Evolutionary conservation across 495 filamentous ascomycete species (phyloP), one percentile per base, ranked within the genome.

Genomic region (Delitschia confertaspora): DNA sequence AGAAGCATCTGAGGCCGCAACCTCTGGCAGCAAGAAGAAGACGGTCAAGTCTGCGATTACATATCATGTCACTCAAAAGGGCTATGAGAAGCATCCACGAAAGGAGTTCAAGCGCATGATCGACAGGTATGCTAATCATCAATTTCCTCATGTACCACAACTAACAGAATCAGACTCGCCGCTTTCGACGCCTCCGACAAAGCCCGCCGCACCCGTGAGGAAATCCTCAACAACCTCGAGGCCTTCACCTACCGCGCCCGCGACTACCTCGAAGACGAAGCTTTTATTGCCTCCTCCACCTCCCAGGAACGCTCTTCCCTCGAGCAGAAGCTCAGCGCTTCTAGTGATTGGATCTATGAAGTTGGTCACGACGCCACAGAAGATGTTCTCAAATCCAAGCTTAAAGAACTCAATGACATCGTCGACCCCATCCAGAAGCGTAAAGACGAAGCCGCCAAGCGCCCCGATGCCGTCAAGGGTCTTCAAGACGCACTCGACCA

Each of bases 151-250:
- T 11, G 24, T 26, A 14, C 29, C 25, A 10, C 1, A n/a, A 14
- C 41, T 53, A 17, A 54, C 27, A 37, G 4, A n/a, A 9, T 2
- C 41, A 79, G 85, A 18, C 70, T 95, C 35, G 66, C 74, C 54
- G 79, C 84, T 2, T 93, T 95, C 46, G 87, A 88, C 51, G 68
- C 74, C 17, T 95, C 85, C 1, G 91, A 99, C 64, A 68, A 69
- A 33, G 73, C 80, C 4, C 84, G 88, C 21, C 63, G 78, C 30
- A 67, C 78, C 32, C 80, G 89, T 23, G 88, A 95, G 60, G 91
- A 95, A 62, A 74, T 84, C 7, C 67, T 95, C 20, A 99, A 99
- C 66, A 80, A 83, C 53, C 76, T 99, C 19, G 91, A 99, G 61
- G 78, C 73, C n/a, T 94, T 83, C 61, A 93, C 88, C 31, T 99